Evolutionary conservation across 116 monocot genomes (phyloP).

Genomic region (Trichopus zeylanicus): DNA sequence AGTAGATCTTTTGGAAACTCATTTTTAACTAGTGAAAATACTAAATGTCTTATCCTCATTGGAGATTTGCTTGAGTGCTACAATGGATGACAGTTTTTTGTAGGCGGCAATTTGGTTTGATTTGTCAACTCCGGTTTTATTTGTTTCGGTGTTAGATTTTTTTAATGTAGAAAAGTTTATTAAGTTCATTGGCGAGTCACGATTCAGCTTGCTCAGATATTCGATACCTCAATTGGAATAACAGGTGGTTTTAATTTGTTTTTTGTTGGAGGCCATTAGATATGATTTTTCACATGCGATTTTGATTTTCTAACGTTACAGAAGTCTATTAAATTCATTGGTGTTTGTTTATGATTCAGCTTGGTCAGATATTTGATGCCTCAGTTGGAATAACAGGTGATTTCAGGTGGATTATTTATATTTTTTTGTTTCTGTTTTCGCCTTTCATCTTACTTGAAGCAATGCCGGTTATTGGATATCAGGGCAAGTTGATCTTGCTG

Average conservation of each 20-base stretch:
- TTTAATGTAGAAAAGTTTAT: background rate
- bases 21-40: too few species aligned
- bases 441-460: background rate
- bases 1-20: too few species aligned
- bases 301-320: background rate
- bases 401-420: background rate
- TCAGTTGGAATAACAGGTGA: conserved; percentile 1
- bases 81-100: too few species aligned
- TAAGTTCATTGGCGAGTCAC: background rate
- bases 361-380: conserved; percentile 50
- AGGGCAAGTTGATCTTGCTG: conserved; percentile 78
- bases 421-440: background rate
- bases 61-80: too few species aligned
- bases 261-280: background rate
- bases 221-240: conserved; percentile 68
- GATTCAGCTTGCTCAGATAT: conserved; percentile 63
- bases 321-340: background rate
- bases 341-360: conserved; percentile 26
- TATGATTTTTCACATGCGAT: background rate
- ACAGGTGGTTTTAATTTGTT: conserved; percentile 32
- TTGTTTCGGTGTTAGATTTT: background rate
- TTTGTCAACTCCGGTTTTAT: background rate
- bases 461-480: background rate
- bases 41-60: too few species aligned
- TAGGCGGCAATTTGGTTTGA: background rate